These are phyloP conservation scores for Avena sativa DNA, from an alignment of 176 grass and related monocot genomes.

Conservation along the genomic window DNA sequence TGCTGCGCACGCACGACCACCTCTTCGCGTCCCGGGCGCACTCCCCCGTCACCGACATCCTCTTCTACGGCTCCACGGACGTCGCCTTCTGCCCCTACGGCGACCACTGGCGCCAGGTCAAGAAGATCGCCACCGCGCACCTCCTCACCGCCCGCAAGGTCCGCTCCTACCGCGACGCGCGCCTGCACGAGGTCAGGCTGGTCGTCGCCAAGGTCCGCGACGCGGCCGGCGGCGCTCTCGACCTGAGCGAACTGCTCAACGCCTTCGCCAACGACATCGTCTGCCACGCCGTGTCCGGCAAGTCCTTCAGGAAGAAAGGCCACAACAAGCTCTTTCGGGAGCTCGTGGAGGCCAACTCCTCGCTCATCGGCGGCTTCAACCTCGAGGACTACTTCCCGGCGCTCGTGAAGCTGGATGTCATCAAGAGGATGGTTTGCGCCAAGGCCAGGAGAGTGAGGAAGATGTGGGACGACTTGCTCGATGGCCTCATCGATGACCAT, in stretches of 20 bases:
- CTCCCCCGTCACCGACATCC: background rate
- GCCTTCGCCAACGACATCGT: background rate
- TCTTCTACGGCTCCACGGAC: background rate
- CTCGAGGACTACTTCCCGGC: background rate
- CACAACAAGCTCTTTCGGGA: constrained; percentile 5
- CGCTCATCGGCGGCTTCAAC: constrained; percentile 7
- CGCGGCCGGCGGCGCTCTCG: background rate
- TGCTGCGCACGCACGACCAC: constrained; percentile 1
- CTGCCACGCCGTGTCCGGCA: background rate
- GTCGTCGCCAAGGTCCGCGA: background rate
- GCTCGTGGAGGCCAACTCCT: background rate
- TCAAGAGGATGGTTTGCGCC: background rate
- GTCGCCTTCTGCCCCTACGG: background rate
- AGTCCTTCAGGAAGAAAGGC: background rate
- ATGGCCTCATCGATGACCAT: background rate
- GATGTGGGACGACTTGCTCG: background rate
- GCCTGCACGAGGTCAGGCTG: background rate
- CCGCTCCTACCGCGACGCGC: background rate
- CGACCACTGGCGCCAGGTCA: background rate
- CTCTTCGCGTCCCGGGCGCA: background rate
- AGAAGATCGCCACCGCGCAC: constrained; percentile 7
- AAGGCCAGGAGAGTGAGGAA: background rate
- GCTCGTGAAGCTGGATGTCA: background rate
- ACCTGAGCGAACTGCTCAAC: background rate
- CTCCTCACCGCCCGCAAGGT: background rate